Evolutionary conservation across 2,329 filamentous ascomycete species (phyloP), one percentile per base, ranked within the genome.

Genomic region (Neonectria sp.): DNA sequence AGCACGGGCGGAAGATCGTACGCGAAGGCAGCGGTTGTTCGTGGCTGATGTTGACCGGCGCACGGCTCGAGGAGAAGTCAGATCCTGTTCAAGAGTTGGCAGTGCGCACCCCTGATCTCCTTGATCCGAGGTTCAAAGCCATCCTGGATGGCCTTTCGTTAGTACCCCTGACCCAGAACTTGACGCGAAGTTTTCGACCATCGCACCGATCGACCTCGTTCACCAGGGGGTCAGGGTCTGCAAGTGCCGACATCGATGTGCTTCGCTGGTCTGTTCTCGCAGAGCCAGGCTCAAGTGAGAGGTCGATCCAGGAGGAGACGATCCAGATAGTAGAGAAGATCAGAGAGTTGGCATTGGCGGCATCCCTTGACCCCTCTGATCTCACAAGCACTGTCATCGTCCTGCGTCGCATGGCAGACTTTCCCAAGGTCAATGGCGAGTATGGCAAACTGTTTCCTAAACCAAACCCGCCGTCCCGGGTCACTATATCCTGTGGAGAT

Each of bases 391-490:
- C 88, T 4, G 79, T 89, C 68, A 87, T 98, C 59, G 82, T 97
- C 55, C 88, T 99, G 37, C 90, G 92, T 59, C 87, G 86, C 63
- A 98, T 98, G 92, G 79, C 88, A 24, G 90, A 95, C 80, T 99
- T 98, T 79, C 84, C 89, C 0, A 75, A 83, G 17, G 84, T 97
- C 73, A 98, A 98, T 80, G 79, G 84, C 29, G 83, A 92, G 69
- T 99, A 98, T 80, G 90, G 89, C 6, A 84, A 86, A 9, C 86
- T 95, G 48, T 98, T 98, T 80, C 82, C 83, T 24, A 85, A 87
- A 55, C 92, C 95, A 0, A 97, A 95, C 71, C 96, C 96, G 0
- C 94, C 96, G 0, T 90, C 95, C 0, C 85, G 96, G 56, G 92
- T 97, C 56, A 97, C 95, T 6, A 89, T 98, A 55, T 91, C 94